Evolutionary conservation across 129 eudicot species (phyloP), one percentile per base, ranked within the genome.

Genomic region (Saposhnikovia divaricata): DNA sequence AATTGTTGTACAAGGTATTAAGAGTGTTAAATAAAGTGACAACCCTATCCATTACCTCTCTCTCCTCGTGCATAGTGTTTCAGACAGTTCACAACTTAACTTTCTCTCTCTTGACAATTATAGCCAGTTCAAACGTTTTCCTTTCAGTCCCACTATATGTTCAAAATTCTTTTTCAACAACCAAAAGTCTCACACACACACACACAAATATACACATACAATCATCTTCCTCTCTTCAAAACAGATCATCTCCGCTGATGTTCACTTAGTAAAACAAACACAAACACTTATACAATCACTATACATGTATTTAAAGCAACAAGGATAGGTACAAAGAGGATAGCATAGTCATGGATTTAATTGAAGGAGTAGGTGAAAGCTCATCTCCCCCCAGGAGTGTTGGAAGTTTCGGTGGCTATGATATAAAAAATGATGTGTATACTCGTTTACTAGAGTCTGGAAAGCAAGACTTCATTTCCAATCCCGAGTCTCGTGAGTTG

Each of bases 341-440:
- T 23, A 38, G 28, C 16, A 42, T 69, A 11, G 86, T 50, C 61
- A 93, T 93, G 98, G 98, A 93, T 85, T 89, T 93, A 43, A 81
- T 69, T 77, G 98, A 93, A 85, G 98, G 90, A 74, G 93, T 89
- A 6, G 98, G 98, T 14, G 98, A 93, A 84, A 91, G 97, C 71
- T 91, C 98, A 55, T 91, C 98, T 46, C 98, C 98, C 78, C 92
- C 90, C 19, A 63, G 91, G 85, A 91, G 85, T 78, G 81, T 78
- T 45, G 84, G 85, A 43, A 82, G 88, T 72, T 81, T 83, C 27
- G 81, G 84, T 51, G 89, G 82, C 2, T 79, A 86, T 55, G 93
- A 89, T 73, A 81, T 91, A 0, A 88, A 80, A 77, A 88, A 84
- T 55, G 98, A 93, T 80, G 98, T 93, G 40, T 88, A 86, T 72